Percentiles rank a stretch among this genome's conserved stretches.
phyloP scores from a whole-genome alignment of 106 monocot species.

The Platanthera guangdongensis region DNA sequence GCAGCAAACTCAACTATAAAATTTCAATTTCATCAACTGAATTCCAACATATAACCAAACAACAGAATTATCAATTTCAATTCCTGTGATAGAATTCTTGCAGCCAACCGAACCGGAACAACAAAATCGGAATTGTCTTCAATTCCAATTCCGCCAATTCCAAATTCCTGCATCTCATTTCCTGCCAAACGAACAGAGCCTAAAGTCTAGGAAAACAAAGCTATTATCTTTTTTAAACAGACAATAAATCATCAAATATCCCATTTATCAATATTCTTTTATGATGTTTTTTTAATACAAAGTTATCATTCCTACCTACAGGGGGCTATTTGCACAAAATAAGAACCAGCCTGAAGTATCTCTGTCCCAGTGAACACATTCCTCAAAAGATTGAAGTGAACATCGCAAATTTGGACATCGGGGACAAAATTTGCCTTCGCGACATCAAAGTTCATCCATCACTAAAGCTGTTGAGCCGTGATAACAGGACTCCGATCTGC shows the following conservation, averaged over 20 bases:
- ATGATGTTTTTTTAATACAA: not conserved
- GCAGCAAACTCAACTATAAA: no score
- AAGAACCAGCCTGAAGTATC: conserved; percentile 50
- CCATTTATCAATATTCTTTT: not conserved
- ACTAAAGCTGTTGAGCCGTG: conserved; percentile 53
- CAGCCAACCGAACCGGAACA: no score
- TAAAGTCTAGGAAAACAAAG: no score
- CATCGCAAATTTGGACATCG: conserved; percentile 61
- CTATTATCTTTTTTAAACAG: no score
- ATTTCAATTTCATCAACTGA: no score
- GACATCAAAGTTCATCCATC: conserved; percentile 60
- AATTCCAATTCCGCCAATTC: no score
- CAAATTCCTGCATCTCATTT: no score
- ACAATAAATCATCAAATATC: not conserved
- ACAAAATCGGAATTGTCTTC: no score
- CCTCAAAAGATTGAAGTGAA: conserved; percentile 81
- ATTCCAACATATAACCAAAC: no score
- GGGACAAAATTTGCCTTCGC: conserved; percentile 45
- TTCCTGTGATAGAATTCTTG: no score
- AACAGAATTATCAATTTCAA: no score
- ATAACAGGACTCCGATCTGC: conserved; percentile 40
- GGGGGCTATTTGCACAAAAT: conserved; percentile 83
- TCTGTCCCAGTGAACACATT: conserved; percentile 65
- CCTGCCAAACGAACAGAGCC: no score
- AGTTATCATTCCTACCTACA: conserved; percentile 13